A percentile compares a stretch with the other conserved stretches of the same genome.
Evolutionary conservation across 768 basidiomycete genomes (phyloP).

Genomic region (Pleurotus salmoneostramineus): DNA sequence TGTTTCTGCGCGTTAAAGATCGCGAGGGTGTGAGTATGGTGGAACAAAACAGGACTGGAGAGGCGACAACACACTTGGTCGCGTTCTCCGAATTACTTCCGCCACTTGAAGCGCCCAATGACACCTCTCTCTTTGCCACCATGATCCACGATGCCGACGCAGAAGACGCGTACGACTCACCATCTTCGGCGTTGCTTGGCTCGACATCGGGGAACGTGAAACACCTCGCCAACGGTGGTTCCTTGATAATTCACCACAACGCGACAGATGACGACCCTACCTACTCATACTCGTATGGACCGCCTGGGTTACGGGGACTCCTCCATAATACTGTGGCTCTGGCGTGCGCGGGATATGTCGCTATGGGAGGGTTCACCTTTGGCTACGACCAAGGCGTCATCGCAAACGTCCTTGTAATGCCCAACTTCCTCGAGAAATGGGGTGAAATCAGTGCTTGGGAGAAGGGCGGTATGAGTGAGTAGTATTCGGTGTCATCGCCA

Average conservation of each 20-base stretch:
- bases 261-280: constrained; percentile 17
- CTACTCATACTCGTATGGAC: constrained; percentile 73
- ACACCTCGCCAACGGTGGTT: constrained; percentile 17
- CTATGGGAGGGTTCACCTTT: constrained; percentile 74
- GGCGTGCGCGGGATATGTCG: constrained; percentile 69
- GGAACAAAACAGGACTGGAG: no score
- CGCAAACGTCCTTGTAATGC: constrained; percentile 83
- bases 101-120: background rate
- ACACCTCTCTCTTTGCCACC: background rate
- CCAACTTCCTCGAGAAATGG: constrained; percentile 66
- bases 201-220: background rate
- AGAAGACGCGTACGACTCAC: background rate
- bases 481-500: background rate
- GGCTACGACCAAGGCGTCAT: constrained; percentile 87
- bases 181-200: background rate
- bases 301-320: constrained; percentile 62
- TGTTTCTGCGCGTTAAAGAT: no score
- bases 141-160: background rate
- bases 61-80: no score
- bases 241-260: constrained; percentile 29
- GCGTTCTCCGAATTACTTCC: background rate
- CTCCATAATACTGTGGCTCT: constrained; percentile 61
- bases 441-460: constrained; percentile 62
- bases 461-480: constrained; percentile 75
- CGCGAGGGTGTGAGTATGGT: no score